phyloP scores from a whole-genome alignment of 116 monocot genomes.

The Cymodocea nodosa region DNA sequence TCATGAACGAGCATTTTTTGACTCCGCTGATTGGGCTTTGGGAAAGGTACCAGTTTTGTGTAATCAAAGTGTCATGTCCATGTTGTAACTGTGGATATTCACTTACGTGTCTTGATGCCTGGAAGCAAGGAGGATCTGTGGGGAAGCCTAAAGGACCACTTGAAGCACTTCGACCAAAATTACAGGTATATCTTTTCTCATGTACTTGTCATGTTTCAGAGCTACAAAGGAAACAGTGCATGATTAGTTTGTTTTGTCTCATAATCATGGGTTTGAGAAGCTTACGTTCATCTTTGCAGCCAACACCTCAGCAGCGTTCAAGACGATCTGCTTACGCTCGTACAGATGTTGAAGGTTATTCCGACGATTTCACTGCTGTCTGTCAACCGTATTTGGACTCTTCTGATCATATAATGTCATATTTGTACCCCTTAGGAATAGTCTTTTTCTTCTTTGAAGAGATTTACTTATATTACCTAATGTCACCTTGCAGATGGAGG shows the following conservation, averaged over 20 bases:
- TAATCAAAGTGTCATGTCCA: not conserved
- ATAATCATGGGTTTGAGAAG: not conserved
- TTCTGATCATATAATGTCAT: too few relatives aligned
- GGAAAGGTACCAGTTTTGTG: slow-evolving; percentile 53
- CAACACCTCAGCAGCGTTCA: slow-evolving; percentile 78
- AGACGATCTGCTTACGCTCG: slow-evolving; percentile 55
- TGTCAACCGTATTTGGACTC: not conserved
- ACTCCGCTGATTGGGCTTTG: slow-evolving; percentile 93
- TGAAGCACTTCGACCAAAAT: slow-evolving; percentile 85
- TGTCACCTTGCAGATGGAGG: slow-evolving; percentile 10
- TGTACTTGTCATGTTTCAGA: not conserved
- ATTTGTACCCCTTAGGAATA: not conserved
- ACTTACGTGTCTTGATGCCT: not conserved
- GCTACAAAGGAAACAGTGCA: not conserved
- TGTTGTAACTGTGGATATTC: not conserved
- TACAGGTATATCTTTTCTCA: slow-evolving; percentile 43
- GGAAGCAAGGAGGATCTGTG: slow-evolving; percentile 64
- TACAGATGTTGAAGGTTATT: slow-evolving; percentile 47
- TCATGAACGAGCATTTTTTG: slow-evolving; percentile 91
- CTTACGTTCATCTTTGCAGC: slow-evolving; percentile 21
- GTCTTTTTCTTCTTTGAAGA: too few relatives aligned
- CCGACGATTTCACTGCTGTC: not conserved
- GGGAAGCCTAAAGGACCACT: slow-evolving; percentile 84
- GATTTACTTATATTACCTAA: not conserved
- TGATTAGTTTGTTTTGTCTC: not conserved